Evolutionary conservation across 2,329 filamentous ascomycete genomes (phyloP), one percentile per base, ranked within the genome.

Genomic region (Monilinia fructicola): DNA sequence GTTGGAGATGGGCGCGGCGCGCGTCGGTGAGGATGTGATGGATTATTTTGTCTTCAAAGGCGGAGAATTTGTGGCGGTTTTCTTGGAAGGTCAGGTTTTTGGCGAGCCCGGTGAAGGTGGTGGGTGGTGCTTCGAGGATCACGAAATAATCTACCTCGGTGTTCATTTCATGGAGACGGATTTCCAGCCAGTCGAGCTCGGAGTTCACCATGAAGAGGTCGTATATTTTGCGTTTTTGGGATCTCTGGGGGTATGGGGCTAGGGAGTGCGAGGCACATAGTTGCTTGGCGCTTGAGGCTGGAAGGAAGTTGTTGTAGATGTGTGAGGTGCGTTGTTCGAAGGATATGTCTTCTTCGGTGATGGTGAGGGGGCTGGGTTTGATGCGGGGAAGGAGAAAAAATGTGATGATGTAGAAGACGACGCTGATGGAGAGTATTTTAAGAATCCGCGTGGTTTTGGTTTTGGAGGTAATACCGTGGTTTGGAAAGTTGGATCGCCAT

Each of bases 181-280:
- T 84, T 74, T 90, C 86, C 40, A 90, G 80, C 81, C 85, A 87
- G 77, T 89, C 87, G 18, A 89, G 79, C 76, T 89, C 87, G 3
- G 80, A 83, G 70, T 87, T 87, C 71, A 89, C 77, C 79, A 88
- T 83, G 71, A 87, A 80, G 2, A 90, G 78, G 73, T 90, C 87
- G 74, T 86, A 87, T 38, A 87, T 78, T 72, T 84, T 85, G 61
- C 84, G 81, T n/a, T 52, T 26, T 16, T 42, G 53, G 5, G 60
- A 14, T 18, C 66, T 62, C 1, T 54, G 26, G 6, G 58, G 40
- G 31, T 62, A 62, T 21, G n/a, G n/a, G 11, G 44, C 55, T 6
- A 66, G 54, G 46, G 46, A 48, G 46, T 65, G 64, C 4, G 64
- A 54, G 38, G 54, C 44, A 14, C 64, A 65, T 16, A 65, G 54